Conservation (phyloP, 441 rosid genomes). For the Adansonia grandidieri region DNA sequence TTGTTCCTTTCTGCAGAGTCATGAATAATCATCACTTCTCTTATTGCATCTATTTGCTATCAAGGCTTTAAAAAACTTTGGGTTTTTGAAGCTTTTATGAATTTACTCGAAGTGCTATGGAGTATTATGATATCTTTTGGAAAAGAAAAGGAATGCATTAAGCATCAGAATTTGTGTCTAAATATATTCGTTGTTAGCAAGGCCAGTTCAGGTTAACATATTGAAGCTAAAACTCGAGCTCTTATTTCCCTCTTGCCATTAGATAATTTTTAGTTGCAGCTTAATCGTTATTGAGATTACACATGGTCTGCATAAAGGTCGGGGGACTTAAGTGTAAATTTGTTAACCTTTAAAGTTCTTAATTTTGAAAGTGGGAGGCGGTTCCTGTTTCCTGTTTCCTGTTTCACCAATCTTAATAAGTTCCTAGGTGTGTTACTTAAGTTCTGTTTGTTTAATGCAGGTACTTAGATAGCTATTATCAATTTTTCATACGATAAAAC, state of each 20-base stretch:
- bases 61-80: background rate
- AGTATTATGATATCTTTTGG: background rate
- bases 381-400: background rate
- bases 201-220: background rate
- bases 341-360: background rate
- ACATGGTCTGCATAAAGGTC: background rate
- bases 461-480: slow-evolving; percentile 29
- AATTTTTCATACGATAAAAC: slow-evolving; percentile 34
- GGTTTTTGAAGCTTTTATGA: background rate
- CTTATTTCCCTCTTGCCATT: background rate
- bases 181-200: background rate
- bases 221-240: background rate
- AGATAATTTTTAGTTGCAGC: background rate
- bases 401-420: background rate
- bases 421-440: too few species aligned
- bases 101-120: background rate
- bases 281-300: background rate
- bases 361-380: background rate
- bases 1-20: background rate
- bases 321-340: background rate
- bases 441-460: slow-evolving; percentile 36
- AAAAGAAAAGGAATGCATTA: background rate
- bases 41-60: background rate
- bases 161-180: background rate
- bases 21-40: background rate